Base-by-base conservation (phyloP, 345 rosid genomes). In the Geranium rotundifolium region DNA sequence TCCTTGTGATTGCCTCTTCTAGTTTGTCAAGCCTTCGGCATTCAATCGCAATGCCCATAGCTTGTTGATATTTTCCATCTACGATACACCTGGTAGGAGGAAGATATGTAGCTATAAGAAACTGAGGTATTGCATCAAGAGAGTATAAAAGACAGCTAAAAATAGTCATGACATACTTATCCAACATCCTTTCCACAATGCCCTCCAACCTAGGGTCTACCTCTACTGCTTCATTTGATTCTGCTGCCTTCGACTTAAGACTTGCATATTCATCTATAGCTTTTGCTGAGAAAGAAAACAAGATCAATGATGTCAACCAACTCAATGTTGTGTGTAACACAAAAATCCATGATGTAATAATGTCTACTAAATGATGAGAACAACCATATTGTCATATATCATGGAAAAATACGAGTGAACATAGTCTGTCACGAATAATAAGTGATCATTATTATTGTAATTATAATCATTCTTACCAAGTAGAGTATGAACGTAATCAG, bases 1-100 rank as follows among this genome's bases (percentile, higher is more conserved):
- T 95, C 80, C 81, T 81, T 23, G 79, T 82, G 60, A 95, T 87
- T 72, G 99, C 96, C 75, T 95, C 97, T 82, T 95, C 92, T 63
- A 95, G 88, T 77, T 91, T 95, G 76, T 95, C 99, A 76, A 95
- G 67, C 77, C 97, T 80, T 66, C 96, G 84, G 78, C 97, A 95
- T 72, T 95, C 99, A 75, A 95, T 83, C 18, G 99, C 93, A 76
- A 84, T 91, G 72, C 99, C 99, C 96, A 95, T 88, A 61, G 99
- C 99, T 74, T 90, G 99, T 68, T 95, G 97, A 81, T 84, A 85
- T 75, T 95, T 95, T 64, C 95, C 96, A 75, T 95, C 99, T 65
- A 57, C 60, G 65, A 95, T 90, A 73, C 99, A 95, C 91, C 99
- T 95, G 67, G 39, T 67, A 18, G 59, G 4, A 9, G 62, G 61